Evolutionary conservation across 495 filamentous ascomycete species (phyloP).

Genomic region (Neurospora sp.): DNA sequence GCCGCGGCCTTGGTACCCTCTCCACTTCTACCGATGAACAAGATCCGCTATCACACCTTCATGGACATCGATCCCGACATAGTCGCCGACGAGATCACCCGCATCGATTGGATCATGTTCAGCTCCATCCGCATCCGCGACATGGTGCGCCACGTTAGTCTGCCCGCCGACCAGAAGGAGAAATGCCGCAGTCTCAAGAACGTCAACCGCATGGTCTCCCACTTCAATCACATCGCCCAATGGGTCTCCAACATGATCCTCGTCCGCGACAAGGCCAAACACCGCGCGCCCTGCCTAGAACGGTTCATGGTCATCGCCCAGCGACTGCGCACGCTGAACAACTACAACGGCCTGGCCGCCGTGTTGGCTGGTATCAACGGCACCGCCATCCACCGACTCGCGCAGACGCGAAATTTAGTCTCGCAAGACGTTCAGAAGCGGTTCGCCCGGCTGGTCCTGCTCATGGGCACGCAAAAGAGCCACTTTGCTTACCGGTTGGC

Average conservation of each 20-base stretch:
- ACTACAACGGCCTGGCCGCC: conserved; percentile 91
- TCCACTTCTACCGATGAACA: conserved; percentile 51
- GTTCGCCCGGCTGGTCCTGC: conserved; percentile 77
- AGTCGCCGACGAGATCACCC: conserved; percentile 83
- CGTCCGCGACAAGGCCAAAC: conserved; percentile 90
- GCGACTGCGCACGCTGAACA: conserved; percentile 83
- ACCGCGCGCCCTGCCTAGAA: conserved; percentile 78
- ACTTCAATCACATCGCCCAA: conserved; percentile 91
- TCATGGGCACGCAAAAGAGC: conserved; percentile 86
- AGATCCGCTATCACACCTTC: conserved; percentile 71
- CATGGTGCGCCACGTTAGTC: conserved; percentile 78
- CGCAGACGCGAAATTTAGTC: conserved; percentile 71
- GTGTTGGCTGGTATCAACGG: conserved; percentile 89
- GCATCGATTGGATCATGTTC: conserved; percentile 96
- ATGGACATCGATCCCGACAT: conserved; percentile 72
- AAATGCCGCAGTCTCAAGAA: conserved; percentile 71
- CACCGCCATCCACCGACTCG: conserved; percentile 75
- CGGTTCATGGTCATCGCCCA: conserved; percentile 85
- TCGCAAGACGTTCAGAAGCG: conserved; percentile 58
- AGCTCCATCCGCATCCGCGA: conserved; percentile 93
- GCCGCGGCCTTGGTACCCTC: conserved; percentile 56
- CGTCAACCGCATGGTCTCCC: conserved; percentile 85
- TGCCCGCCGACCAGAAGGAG: conserved; percentile 60
- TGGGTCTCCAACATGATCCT: conserved; percentile 89
- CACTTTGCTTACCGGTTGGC: conserved; percentile 91